Conservation (phyloP, 257 asterid genomes). For the Henckelia pumila region DNA sequence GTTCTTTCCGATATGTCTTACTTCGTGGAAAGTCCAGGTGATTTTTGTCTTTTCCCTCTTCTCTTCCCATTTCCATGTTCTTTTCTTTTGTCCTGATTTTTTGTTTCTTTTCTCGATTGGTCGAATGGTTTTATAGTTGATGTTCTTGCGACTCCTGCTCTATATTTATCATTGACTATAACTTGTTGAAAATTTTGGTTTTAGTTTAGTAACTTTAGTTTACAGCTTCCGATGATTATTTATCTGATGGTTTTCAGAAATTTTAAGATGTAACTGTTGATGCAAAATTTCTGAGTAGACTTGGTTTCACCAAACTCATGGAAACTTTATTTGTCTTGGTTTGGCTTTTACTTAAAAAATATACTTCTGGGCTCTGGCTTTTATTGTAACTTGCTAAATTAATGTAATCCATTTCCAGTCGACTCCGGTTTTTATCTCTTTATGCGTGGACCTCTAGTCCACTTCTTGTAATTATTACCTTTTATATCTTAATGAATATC, state of each 20-base stretch:
- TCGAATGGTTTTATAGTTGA: background rate
- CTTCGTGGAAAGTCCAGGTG: conserved; percentile 78
- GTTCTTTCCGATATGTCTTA: conserved; percentile 82
- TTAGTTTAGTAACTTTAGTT: no score
- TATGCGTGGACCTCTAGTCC: no score
- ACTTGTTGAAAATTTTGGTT: background rate
- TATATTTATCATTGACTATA: background rate
- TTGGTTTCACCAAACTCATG: background rate
- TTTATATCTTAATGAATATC: no score
- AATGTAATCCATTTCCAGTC: background rate
- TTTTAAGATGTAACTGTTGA: background rate
- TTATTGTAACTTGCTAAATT: background rate
- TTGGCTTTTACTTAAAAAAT: background rate
- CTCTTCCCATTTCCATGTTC: conserved; percentile 3
- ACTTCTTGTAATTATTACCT: no score
- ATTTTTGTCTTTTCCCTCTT: conserved; percentile 14
- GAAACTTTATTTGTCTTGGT: background rate
- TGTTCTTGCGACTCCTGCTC: background rate
- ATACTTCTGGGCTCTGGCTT: background rate
- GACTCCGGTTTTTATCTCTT: no score
- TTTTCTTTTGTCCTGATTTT: conserved; percentile 13
- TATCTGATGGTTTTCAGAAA: background rate
- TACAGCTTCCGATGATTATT: background rate
- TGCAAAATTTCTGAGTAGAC: background rate
- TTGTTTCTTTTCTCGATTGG: no score